Evolutionary conservation across 2,329 filamentous ascomycete genomes (phyloP).

Genomic region (Penicillium sp.): DNA sequence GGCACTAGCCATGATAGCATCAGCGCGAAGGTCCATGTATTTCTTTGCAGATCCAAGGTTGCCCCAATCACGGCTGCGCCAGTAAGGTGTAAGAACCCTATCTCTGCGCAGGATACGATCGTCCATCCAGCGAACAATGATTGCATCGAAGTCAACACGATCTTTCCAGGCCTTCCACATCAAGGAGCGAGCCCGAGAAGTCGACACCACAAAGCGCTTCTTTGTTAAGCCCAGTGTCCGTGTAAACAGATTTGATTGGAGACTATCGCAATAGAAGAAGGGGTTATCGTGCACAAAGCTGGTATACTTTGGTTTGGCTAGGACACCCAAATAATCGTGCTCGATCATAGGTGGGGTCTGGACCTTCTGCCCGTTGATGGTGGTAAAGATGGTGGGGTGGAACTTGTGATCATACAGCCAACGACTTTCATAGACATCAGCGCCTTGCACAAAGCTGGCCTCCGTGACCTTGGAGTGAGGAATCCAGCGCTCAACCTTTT

Average conservation of each 20-base stretch:
- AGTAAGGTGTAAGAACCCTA: conserved; percentile 47
- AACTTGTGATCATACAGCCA: conserved; percentile 53
- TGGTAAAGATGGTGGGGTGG: conserved; percentile 49
- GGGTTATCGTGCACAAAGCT: conserved; percentile 54
- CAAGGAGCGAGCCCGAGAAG: conserved; percentile 49
- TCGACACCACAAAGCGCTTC: conserved; percentile 44
- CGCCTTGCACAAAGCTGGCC: conserved; percentile 54
- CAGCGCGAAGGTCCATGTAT: conserved; percentile 48
- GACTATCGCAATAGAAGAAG: conserved; percentile 48
- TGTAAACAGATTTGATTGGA: conserved; percentile 34
- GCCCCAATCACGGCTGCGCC: conserved; percentile 47
- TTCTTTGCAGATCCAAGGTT: conserved; percentile 45
- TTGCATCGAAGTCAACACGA: conserved; percentile 48
- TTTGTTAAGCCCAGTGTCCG: conserved; percentile 35
- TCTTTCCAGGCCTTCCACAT: conserved; percentile 54
- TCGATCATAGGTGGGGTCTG: conserved; percentile 57
- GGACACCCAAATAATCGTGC: conserved; percentile 46
- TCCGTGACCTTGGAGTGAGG: conserved; percentile 56
- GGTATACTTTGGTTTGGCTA: conserved; percentile 45
- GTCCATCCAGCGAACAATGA: conserved; percentile 53
- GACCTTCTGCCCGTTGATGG: conserved; percentile 51
- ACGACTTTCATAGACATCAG: conserved; percentile 54
- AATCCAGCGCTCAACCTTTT: conserved; percentile 56
- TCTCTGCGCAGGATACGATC: conserved; percentile 51
- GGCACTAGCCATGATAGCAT: conserved; percentile 53